Percentiles rank a stretch among this genome's conserved stretches.
phyloP scores from a whole-genome alignment of 768 basidiomycete genomes.

The Erythrobasidium yunnanense region DNA sequence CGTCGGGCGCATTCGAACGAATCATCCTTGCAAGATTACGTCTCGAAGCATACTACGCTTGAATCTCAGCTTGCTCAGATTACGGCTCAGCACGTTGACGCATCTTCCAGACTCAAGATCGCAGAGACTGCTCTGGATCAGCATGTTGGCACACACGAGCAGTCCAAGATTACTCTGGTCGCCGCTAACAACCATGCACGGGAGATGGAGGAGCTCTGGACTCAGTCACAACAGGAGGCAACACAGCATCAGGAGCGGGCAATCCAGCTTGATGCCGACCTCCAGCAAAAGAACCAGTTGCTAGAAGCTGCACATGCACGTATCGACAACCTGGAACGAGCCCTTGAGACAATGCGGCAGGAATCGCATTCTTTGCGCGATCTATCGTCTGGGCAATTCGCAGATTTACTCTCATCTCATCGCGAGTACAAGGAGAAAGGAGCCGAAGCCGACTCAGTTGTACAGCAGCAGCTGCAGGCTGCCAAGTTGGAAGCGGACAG shows the following conservation, averaged over 20 bases:
- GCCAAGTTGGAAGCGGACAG: slow-evolving; percentile 29
- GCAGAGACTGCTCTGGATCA: slow-evolving; percentile 61
- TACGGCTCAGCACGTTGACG: slow-evolving; percentile 61
- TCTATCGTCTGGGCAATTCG: slow-evolving; percentile 30
- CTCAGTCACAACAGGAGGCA: slow-evolving; percentile 60
- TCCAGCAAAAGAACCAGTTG: slow-evolving; percentile 24
- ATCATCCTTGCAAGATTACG: slow-evolving; percentile 59
- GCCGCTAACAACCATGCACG: slow-evolving; percentile 64
- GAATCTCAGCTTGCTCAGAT: slow-evolving; percentile 64
- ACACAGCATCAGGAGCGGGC: slow-evolving; percentile 41
- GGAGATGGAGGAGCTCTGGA: slow-evolving; percentile 65
- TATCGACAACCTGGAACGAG: slow-evolving; percentile 30
- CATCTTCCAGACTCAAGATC: slow-evolving; percentile 61
- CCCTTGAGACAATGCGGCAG: slow-evolving; percentile 29
- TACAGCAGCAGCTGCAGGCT: slow-evolving; percentile 22
- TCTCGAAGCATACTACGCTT: slow-evolving; percentile 61
- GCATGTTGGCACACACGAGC: slow-evolving; percentile 76
- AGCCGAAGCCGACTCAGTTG: neutral
- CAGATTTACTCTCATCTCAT: slow-evolving; percentile 26
- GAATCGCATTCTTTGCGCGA: slow-evolving; percentile 30
- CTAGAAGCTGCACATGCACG: neutral
- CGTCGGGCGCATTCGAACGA: slow-evolving; percentile 55
- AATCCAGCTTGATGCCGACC: slow-evolving; percentile 28
- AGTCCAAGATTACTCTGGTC: slow-evolving; percentile 64
- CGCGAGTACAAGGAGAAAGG: neutral